Evolutionary conservation across 192 early-diverging fungal genomes (phyloP).

Genomic region (Pilaira anomala): DNA sequence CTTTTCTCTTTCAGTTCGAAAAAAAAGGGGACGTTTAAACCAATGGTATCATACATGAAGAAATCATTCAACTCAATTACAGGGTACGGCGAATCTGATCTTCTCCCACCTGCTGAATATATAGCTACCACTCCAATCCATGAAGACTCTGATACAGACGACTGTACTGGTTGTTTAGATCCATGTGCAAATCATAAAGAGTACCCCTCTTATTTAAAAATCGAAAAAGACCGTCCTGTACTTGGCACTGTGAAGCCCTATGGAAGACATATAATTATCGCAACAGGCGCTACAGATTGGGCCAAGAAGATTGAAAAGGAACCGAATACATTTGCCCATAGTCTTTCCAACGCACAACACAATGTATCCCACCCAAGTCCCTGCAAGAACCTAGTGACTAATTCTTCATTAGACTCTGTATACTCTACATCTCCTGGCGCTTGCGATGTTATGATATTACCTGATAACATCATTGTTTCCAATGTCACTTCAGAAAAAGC

Average conservation of each 20-base stretch:
- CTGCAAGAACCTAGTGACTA: slow-evolving; percentile 46
- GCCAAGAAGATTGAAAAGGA: slow-evolving; percentile 47
- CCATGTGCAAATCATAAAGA: slow-evolving; percentile 47
- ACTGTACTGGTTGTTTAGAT: slow-evolving; percentile 42
- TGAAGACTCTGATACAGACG: slow-evolving; percentile 13
- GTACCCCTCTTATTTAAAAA: slow-evolving; percentile 51
- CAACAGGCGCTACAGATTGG: slow-evolving; percentile 53
- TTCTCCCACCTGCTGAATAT: no score
- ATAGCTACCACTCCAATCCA: neutral
- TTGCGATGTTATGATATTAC: slow-evolving; percentile 44
- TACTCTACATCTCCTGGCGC: slow-evolving; percentile 32
- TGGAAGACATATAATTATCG: slow-evolving; percentile 53
- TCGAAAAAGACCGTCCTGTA: slow-evolving; percentile 41
- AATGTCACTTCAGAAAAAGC: slow-evolving; percentile 45
- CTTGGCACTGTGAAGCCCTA: slow-evolving; percentile 52
- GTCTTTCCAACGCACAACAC: slow-evolving; percentile 20
- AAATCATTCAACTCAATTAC: no score
- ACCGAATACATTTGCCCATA: slow-evolving; percentile 38
- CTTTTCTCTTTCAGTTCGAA: no score
- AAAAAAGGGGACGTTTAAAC: no score
- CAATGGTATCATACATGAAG: no score
- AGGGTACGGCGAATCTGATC: no score
- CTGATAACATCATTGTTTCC: slow-evolving; percentile 53
- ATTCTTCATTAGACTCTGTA: slow-evolving; percentile 33
- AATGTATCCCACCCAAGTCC: neutral